Conservation (phyloP, 1,139 yeast species). For the Candida tetrigidarum region DNA sequence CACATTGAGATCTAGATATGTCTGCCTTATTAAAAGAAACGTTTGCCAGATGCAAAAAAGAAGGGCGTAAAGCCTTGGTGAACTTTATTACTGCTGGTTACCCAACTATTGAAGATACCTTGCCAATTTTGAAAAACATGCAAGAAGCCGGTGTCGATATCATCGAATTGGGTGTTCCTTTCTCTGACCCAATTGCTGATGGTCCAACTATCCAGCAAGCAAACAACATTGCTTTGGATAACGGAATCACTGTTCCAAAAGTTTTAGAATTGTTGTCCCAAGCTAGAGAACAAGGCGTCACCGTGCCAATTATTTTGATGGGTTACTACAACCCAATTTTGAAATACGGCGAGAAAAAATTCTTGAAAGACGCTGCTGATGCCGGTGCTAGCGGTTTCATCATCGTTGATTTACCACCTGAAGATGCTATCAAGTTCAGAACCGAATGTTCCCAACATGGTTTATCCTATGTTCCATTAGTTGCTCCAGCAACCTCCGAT, state of each 20-base stretch:
- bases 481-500: constrained; percentile 96
- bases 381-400: constrained; percentile 97
- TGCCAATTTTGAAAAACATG: constrained; percentile 83
- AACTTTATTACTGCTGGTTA: constrained; percentile 95
- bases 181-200: constrained; percentile 99
- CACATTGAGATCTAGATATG: too few species aligned
- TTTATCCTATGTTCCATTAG: constrained; percentile 86
- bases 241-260: constrained; percentile 74
- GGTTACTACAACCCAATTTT: constrained; percentile 97
- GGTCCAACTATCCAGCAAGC: constrained; percentile 96
- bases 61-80: constrained; percentile 85
- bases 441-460: constrained; percentile 68
- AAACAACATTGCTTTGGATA: constrained; percentile 74
- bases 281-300: constrained; percentile 84
- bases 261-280: constrained; percentile 70
- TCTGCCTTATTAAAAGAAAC: constrained; percentile 70
- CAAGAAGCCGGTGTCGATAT: constrained; percentile 96
- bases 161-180: constrained; percentile 94
- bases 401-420: constrained; percentile 96
- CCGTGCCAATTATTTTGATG: constrained; percentile 90
- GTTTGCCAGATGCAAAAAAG: constrained; percentile 69
- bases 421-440: constrained; percentile 91
- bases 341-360: constrained; percentile 84
- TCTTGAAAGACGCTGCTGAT: constrained; percentile 73
- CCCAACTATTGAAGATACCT: constrained; percentile 86